Percentiles rank a stretch among this genome's conserved stretches.
These are phyloP conservation scores for Saposhnikovia divaricata DNA, from an alignment of 129 eudicot genomes.

Conservation along the genomic window DNA sequence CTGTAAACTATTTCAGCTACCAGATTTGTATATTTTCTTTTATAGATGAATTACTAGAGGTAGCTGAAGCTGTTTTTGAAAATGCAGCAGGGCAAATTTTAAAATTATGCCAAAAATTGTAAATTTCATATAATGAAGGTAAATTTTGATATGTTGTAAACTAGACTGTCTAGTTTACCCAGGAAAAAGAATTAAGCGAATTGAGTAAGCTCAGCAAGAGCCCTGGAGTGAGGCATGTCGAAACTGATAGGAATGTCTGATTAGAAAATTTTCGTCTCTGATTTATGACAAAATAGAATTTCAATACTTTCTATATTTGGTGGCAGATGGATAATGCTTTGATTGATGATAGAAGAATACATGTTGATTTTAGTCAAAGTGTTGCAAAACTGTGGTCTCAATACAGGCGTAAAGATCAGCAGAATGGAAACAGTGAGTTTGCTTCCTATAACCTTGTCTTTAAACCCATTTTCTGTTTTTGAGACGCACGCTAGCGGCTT, in stretches of 20 bases:
- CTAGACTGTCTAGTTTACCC: no score
- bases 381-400: constrained; percentile 94
- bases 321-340: constrained; percentile 89
- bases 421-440: constrained; percentile 33
- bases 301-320: background rate
- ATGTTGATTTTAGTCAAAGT: constrained; percentile 97
- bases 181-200: no score
- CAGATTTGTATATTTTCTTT: no score
- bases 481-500: background rate
- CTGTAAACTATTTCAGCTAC: no score
- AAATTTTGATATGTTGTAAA: no score
- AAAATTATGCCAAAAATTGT: no score
- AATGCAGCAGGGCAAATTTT: no score
- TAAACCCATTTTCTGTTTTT: background rate
- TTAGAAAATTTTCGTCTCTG: background rate
- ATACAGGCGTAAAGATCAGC: constrained; percentile 65
- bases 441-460: background rate
- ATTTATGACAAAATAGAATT: background rate
- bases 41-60: no score
- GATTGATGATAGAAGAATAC: constrained; percentile 91
- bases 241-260: background rate
- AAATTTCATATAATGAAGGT: no score
- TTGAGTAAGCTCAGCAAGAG: no score
- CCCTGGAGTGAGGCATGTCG: no score
- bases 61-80: no score